Conservation (phyloP, 306 rosid genomes). For the Casuarina glauca region DNA sequence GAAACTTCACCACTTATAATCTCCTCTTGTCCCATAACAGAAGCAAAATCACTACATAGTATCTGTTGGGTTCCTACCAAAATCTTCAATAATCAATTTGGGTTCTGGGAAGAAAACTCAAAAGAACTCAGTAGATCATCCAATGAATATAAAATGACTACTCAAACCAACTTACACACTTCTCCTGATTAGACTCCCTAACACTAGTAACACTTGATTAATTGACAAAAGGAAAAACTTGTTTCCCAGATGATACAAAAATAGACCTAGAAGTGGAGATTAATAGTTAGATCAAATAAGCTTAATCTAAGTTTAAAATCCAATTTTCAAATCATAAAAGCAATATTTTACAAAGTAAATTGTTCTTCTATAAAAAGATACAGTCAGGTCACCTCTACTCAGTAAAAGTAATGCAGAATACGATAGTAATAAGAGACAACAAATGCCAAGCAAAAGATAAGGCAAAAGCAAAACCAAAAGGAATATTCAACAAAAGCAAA, state of each 20-base stretch:
- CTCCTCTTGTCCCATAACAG: background rate
- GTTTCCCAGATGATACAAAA: background rate
- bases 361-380: background rate
- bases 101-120: background rate
- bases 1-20: background rate
- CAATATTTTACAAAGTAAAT: background rate
- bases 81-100: background rate
- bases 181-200: background rate
- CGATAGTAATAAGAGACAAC: background rate
- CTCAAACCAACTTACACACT: background rate
- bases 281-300: background rate
- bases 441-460: background rate
- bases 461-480: background rate
- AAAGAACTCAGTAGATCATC: too few relatives aligned
- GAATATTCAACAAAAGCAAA: too few relatives aligned
- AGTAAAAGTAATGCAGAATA: background rate
- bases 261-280: background rate
- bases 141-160: too few relatives aligned
- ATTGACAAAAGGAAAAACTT: background rate
- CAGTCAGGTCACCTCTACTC: background rate
- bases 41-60: background rate
- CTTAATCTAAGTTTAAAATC: too few relatives aligned
- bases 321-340: background rate
- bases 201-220: background rate
- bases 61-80: background rate